Base-by-base conservation (phyloP, 345 rosid genomes). In the Eutrema yunnanense region DNA sequence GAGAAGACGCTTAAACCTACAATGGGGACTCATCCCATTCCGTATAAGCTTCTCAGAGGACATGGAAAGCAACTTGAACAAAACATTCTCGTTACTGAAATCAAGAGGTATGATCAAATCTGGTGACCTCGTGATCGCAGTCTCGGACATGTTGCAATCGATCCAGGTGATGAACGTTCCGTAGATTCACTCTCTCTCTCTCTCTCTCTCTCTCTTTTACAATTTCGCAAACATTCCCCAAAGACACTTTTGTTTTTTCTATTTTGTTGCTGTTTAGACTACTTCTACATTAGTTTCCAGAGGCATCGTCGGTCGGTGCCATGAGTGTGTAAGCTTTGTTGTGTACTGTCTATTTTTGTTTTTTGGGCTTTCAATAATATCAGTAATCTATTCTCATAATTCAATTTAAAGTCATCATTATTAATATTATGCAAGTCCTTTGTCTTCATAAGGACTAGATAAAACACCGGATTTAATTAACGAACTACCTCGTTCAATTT, bases 21-120 rank as follows among this genome's bases (percentile, higher is more conserved):
- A 90, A 78, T 95, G 99, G 99, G 99, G 98, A 42, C 87, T 95
- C 41, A 95, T 95, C 74, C 99, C 99, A 4, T 95, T 95, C 87
- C 96, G 99, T 47, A 70, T 95, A 72, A 87, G 94, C 80, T 92
- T 95, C 84, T 71, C 94, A 0, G 97, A 92, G 38, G 98, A 95
- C 72, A 95, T 92, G 99, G 99, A 95, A 59, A 85, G 78, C 87
- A 86, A 92, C 86, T 83, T 95, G 27, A 90, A 92, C 79, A 92
- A 84, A 76, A 95, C 97, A 33, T 95, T 92, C 83, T 85, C 97
- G 7, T 75, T 95, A 69, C 94, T 95, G 73, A 95, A 95, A 83
- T 85, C 99, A 54, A 82, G 99, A 75, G 99, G 98, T 47, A 95
- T 95, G 99, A 84, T 92, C 68, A 90, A 90, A 80, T 90, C 99